Base-by-base conservation (phyloP, 202 grass and related monocot genomes). In the Brachypodium distachyon region DNA sequence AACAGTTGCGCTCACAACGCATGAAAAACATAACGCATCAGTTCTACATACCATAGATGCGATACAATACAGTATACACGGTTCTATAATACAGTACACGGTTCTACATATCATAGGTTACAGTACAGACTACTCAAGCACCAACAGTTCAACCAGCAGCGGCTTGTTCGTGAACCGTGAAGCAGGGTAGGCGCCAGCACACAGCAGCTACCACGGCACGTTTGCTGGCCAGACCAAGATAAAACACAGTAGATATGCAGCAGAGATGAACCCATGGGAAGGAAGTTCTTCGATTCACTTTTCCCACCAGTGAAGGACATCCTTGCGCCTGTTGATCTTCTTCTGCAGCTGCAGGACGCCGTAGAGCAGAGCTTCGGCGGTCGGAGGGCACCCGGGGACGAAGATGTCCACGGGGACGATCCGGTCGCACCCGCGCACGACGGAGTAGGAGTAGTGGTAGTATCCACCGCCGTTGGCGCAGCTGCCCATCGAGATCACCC, bases 401-500 rank as follows among this genome's bases (percentile, higher is more conserved):
- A 77, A 90, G 59, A 93, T 93, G 68, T 90, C 87, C 27, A 93
- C 90, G 0, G 84, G 87, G 3, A 93, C 81, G 4, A 93, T 93
- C 21, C 90, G 72, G 39, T 93, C 87, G 19, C 90, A 93, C 25
- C 90, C 87, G 3, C 87, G 80, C 13, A 93, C 90, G 13, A 93
- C 87, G 3, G 90, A 93, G 81, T 93, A 90, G 1, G 90, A 89
- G 61, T 93, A 90, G 54, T 93, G 90, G 49, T 93, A 93, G 80
- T 93, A 93, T 9, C 90, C 90, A 16, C 90, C 87, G 9, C 87
- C 87, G 41, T 90, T 93, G 21, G 90, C 84, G 49, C 87, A 93
- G 56, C 87, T 93, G 34, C 90, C 90, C 90, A 93, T 93, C 0
- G 87, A 93, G 50, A 93, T 90, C 25, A 90, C 90, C 87, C 87